These are phyloP conservation scores for Colletotrichum eremochloae DNA, from an alignment of 2,329 filamentous ascomycete species.

Conservation along the genomic window DNA sequence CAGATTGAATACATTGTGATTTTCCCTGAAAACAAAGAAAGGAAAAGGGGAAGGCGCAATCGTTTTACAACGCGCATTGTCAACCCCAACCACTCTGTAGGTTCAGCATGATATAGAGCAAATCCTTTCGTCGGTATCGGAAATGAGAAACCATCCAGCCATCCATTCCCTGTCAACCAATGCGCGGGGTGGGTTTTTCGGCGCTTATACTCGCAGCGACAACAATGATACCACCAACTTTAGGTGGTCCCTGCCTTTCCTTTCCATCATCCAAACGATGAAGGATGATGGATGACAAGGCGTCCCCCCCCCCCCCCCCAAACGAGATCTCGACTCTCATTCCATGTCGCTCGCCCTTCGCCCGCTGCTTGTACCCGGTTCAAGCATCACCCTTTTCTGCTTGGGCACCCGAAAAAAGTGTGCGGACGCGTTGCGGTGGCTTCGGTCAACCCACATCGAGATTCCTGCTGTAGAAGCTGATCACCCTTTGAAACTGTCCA, in stretches of 20 bases:
- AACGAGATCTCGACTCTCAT: background rate
- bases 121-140: background rate
- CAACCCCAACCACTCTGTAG: background rate
- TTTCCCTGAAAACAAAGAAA: no score
- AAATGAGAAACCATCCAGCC: slow-evolving; percentile 9
- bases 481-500: background rate
- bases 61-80: background rate
- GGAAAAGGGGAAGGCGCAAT: background rate
- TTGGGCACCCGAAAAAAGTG: background rate
- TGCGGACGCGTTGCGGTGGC: background rate
- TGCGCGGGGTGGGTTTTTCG: background rate
- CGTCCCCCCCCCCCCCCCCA: no score
- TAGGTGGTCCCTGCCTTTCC: slow-evolving; percentile 1
- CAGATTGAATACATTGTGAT: no score
- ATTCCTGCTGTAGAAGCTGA: background rate
- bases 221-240: background rate
- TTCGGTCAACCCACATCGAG: background rate
- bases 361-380: slow-evolving; percentile 1
- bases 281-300: background rate
- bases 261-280: background rate
- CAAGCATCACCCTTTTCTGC: background rate
- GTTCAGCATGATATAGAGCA: slow-evolving; percentile 6
- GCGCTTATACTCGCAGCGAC: background rate
- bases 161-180: background rate
- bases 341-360: background rate